These are phyloP conservation scores for Candolleomyces eurysporus DNA, from an alignment of 768 basidiomycete species.

Conservation along the genomic window DNA sequence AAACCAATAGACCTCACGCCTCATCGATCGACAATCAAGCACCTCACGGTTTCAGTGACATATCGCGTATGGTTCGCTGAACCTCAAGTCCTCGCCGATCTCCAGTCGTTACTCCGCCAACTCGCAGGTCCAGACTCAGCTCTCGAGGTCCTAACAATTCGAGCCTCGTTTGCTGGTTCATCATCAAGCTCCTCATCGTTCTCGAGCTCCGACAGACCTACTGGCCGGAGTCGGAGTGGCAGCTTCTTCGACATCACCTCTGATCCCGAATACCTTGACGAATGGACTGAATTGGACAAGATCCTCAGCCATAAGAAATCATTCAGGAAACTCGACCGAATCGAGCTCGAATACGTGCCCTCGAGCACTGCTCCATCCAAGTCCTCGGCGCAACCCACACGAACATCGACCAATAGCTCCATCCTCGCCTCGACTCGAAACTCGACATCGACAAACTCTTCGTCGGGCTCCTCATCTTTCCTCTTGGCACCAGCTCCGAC, in stretches of 20 bases:
- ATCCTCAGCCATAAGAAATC: conserved; percentile 4
- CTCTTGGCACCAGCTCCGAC: background rate
- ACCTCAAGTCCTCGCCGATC: conserved; percentile 1
- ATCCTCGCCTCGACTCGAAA: background rate
- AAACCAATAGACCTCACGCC: background rate
- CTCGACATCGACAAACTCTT: background rate
- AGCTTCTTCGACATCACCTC: background rate
- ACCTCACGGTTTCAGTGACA: background rate
- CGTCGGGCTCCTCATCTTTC: background rate
- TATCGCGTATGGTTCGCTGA: background rate
- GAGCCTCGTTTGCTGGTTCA: background rate
- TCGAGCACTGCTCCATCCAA: background rate
- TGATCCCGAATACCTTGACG: background rate
- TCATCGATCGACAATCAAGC: background rate
- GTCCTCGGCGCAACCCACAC: background rate
- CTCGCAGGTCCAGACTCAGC: background rate
- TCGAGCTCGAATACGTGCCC: conserved; percentile 1
- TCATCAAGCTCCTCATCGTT: background rate
- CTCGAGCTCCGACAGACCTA: background rate
- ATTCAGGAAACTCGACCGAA: background rate
- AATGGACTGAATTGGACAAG: background rate
- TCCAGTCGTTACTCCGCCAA: background rate
- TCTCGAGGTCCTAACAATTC: background rate
- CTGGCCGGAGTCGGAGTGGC: background rate
- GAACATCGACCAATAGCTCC: background rate